phyloP scores from a whole-genome alignment of 2,329 filamentous ascomycete genomes.

The Exophiala xenobiotica region DNA sequence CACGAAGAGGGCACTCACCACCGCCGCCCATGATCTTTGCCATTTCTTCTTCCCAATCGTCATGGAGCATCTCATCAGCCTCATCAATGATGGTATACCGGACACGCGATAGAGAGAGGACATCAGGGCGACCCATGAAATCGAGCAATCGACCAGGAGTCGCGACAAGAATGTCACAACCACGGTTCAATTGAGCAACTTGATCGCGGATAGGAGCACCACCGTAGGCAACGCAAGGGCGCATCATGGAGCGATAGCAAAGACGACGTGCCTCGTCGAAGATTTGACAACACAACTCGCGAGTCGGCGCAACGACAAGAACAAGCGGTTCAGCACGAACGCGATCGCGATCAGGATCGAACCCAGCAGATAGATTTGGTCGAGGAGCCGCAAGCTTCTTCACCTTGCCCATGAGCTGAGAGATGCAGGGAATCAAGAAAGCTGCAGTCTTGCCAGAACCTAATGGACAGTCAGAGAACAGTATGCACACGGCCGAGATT shows the following conservation, averaged over 20 bases:
- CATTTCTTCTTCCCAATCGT: conserved; percentile 76
- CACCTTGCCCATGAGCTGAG: conserved; percentile 91
- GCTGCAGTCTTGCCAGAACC: conserved; percentile 96
- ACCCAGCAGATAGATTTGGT: conserved; percentile 60
- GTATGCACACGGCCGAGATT: background rate
- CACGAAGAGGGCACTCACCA: conserved; percentile 57
- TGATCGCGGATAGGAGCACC: conserved; percentile 73
- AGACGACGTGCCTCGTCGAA: conserved; percentile 91
- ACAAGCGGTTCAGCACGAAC: conserved; percentile 84
- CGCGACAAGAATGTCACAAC: conserved; percentile 85
- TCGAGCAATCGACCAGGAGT: conserved; percentile 84
- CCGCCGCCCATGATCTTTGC: conserved; percentile 74
- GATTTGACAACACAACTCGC: conserved; percentile 90
- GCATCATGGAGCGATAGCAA: conserved; percentile 92
- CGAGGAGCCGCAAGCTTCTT: conserved; percentile 80
- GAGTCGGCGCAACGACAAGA: conserved; percentile 78
- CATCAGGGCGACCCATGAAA: conserved; percentile 67
- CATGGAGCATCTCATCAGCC: conserved; percentile 84
- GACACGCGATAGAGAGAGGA: conserved; percentile 72
- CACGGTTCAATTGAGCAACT: conserved; percentile 69
- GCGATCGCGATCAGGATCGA: conserved; percentile 50
- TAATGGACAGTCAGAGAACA: conserved; percentile 40
- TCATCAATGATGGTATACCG: conserved; percentile 84
- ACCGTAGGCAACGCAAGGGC: conserved; percentile 86
- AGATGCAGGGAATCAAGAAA: conserved; percentile 84